Evolutionary conservation across 2,329 filamentous ascomycete genomes (phyloP), one percentile per base, ranked within the genome.

Genomic region (Teratosphaeria nubilosa): DNA sequence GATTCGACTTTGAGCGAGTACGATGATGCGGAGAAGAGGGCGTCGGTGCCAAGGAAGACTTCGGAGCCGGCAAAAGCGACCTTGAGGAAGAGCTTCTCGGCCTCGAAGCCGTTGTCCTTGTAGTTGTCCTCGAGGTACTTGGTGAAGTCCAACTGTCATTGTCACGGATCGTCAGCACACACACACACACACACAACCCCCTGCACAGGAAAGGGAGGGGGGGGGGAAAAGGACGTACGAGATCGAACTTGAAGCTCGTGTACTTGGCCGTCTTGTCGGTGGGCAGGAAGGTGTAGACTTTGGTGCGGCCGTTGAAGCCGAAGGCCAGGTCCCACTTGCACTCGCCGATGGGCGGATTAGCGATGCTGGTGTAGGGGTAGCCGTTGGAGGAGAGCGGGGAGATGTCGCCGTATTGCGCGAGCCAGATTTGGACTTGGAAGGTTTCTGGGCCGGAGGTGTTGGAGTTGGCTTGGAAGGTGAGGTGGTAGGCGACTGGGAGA

Each of bases 401-500:
- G 50, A 61, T 58, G 58, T 30, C 45, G 53, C 61, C 60, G 53
- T 61, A 63, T 4, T 56, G 37, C 50, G 55, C 60, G 41, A 63
- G 59, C 61, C 61, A 63, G 27, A 54, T 9, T 13, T 30, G 30
- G 51, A 86, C 74, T 70, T 86, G 83, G 68, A 82, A 84, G 63
- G 80, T 73, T 9, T 75, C 65, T 51, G 62, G 67, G 52, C 73
- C 75, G 48, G 72, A 72, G 1, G 79, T 75, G 41, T 48, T 48
- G 24, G 74, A 74, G 51, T 78, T 75, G 9, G 74, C 73, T n/a
- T 81, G 81, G 71, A 85, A 86, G 57, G 85, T 70, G 41, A 67
- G 86, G 25, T 53, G 51, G 51, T 82, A 65, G 83, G 85, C n/a
- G 82, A 75, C 25, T 86, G 82, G 64, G 85, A 77, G 56, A 80